Conservation (phyloP, 2,329 filamentous ascomycete genomes). For the Fusarium fujikuroi region DNA sequence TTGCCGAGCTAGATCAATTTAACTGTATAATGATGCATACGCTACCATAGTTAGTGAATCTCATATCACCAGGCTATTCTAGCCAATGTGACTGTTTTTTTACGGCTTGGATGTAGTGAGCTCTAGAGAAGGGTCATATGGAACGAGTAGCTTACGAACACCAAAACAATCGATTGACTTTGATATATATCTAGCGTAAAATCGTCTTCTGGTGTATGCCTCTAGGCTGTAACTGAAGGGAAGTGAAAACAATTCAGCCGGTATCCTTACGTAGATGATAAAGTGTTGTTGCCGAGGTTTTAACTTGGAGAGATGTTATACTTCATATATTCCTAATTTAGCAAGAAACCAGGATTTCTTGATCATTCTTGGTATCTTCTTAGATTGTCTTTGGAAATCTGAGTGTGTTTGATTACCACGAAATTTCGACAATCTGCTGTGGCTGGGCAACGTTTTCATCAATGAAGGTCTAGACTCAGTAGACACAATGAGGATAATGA, state of each 20-base stretch:
- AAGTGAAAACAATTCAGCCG: not conserved
- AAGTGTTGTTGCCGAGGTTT: not conserved
- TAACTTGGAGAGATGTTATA: not conserved
- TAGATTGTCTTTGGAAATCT: not conserved
- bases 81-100: not conserved
- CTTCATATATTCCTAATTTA: not conserved
- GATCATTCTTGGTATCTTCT: not conserved
- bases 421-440: not conserved
- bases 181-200: not conserved
- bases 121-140: not conserved
- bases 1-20: not conserved
- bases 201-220: not conserved
- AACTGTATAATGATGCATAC: not conserved
- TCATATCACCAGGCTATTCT: not conserved
- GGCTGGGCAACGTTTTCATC: constrained; percentile 9
- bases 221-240: not conserved
- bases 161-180: not conserved
- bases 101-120: not conserved
- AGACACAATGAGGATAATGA: not conserved
- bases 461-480: not conserved
- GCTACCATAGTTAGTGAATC: not conserved
- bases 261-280: not conserved
- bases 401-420: not conserved
- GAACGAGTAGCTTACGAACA: not conserved
- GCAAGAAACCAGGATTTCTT: too few relatives aligned